phyloP scores from a whole-genome alignment of 2,329 filamentous ascomycete genomes.

The Fusarium subglutinans region DNA sequence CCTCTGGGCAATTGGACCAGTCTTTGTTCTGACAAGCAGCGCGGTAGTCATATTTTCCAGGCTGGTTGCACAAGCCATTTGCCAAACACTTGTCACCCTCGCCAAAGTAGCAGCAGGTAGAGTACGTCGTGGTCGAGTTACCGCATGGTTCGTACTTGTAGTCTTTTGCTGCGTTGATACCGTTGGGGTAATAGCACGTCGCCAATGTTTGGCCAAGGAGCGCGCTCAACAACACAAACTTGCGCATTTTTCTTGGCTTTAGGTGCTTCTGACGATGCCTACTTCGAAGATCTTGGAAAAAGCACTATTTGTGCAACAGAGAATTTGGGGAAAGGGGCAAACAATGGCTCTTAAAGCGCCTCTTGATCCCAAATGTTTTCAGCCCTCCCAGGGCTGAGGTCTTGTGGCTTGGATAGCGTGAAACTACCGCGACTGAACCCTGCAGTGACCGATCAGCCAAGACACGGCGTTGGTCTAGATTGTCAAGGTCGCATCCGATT shows the following conservation, averaged over 20 bases:
- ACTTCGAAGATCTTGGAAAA: neutral
- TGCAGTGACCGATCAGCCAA: neutral
- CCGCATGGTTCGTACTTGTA: slow-evolving; percentile 37
- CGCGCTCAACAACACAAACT: neutral
- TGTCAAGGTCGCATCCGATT: neutral
- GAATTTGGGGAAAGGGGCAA: neutral
- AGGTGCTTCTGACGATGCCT: neutral
- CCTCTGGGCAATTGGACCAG: slow-evolving; percentile 32
- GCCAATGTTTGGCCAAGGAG: slow-evolving; percentile 1
- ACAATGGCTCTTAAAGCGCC: neutral
- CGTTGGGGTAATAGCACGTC: slow-evolving; percentile 36
- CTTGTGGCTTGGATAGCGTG: slow-evolving; percentile 32
- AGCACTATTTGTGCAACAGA: rapidly evolving
- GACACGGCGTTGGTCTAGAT: slow-evolving; percentile 16
- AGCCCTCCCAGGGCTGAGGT: slow-evolving; percentile 19
- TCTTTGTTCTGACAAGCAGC: slow-evolving; percentile 37
- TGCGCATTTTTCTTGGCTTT: neutral
- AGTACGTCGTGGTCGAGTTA: slow-evolving; percentile 19
- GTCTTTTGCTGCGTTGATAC: slow-evolving; percentile 29
- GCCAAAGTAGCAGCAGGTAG: slow-evolving; percentile 38
- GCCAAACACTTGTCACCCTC: slow-evolving; percentile 34
- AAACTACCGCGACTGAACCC: slow-evolving; percentile 45
- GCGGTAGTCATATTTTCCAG: slow-evolving; percentile 26
- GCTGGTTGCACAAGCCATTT: slow-evolving; percentile 33
- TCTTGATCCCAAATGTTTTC: neutral